Percentiles rank a stretch among this genome's conserved stretches.
Conservation (phyloP, 2,329 filamentous ascomycete genomes). For the Botrytis tulipae region DNA sequence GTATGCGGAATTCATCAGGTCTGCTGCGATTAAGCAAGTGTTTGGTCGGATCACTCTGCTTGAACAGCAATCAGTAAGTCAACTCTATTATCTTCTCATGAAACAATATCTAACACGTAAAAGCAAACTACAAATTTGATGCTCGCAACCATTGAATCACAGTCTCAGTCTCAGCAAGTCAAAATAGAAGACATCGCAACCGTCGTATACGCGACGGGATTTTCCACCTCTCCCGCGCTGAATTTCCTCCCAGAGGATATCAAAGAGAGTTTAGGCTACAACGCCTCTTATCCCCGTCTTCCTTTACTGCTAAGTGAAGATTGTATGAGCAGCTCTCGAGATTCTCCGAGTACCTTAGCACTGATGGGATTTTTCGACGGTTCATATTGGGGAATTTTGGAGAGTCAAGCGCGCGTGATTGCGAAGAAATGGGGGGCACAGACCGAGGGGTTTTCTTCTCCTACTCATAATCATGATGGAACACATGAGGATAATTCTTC, state of each 20-base stretch:
- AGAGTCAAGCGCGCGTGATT: constrained; percentile 15
- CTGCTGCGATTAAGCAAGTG: constrained; percentile 29
- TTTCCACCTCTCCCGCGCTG: constrained; percentile 4
- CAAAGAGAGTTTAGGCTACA: background rate
- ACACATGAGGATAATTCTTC: no score
- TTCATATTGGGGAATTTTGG: constrained; percentile 18
- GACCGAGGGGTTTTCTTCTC: background rate
- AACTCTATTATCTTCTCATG: background rate
- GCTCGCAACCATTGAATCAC: background rate
- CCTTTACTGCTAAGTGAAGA: constrained; percentile 8
- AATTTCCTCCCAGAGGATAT: background rate
- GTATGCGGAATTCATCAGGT: constrained; percentile 27
- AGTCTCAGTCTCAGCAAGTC: background rate
- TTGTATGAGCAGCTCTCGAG: background rate
- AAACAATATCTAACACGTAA: background rate
- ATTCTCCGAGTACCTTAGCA: background rate
- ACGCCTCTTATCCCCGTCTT: background rate
- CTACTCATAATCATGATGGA: no score
- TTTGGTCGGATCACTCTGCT: constrained; percentile 16
- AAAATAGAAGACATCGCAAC: constrained; percentile 8
- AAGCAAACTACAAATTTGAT: background rate
- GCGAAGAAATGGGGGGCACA: constrained; percentile 2
- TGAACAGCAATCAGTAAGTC: background rate
- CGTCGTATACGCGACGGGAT: constrained; percentile 8
- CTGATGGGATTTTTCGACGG: constrained; percentile 18